These are phyloP conservation scores for Emergomyces pasteurianus DNA, from an alignment of 2,329 filamentous ascomycete genomes.

Conservation along the genomic window DNA sequence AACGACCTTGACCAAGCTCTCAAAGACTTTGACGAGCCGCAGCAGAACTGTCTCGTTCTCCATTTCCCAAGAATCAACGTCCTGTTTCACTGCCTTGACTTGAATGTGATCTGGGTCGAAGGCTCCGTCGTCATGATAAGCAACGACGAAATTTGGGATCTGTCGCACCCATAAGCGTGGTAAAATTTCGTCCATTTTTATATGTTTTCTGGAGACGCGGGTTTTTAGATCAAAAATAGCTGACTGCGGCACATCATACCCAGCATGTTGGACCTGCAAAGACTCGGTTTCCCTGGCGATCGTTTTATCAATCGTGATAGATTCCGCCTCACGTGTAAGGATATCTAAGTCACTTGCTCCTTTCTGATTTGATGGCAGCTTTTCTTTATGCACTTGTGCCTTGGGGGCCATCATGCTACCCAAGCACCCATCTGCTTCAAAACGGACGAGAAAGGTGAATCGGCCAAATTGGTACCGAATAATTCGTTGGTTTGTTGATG, in stretches of 20 bases:
- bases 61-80: slow-evolving; percentile 32
- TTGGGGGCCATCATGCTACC: slow-evolving; percentile 19
- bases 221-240: slow-evolving; percentile 45
- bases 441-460: slow-evolving; percentile 42
- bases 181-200: slow-evolving; percentile 30
- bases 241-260: slow-evolving; percentile 25
- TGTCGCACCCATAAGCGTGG: slow-evolving; percentile 41
- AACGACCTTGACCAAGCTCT: slow-evolving; percentile 1
- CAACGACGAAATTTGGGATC: slow-evolving; percentile 41
- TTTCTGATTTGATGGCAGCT: background rate
- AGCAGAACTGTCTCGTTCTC: slow-evolving; percentile 20
- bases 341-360: background rate
- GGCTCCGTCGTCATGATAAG: slow-evolving; percentile 34
- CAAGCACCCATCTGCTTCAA: slow-evolving; percentile 48
- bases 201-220: slow-evolving; percentile 24
- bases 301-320: background rate
- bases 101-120: slow-evolving; percentile 31
- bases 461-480: slow-evolving; percentile 47
- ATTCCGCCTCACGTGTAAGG: background rate
- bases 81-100: slow-evolving; percentile 26
- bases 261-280: slow-evolving; percentile 3
- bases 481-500: slow-evolving; percentile 50
- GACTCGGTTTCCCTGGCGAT: background rate
- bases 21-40: slow-evolving; percentile 1
- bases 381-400: background rate